Percentiles rank a stretch among this genome's conserved stretches.
These are phyloP conservation scores for Chrysoporthe austroafricana DNA, from an alignment of 2,329 filamentous ascomycete species.

Conservation along the genomic window DNA sequence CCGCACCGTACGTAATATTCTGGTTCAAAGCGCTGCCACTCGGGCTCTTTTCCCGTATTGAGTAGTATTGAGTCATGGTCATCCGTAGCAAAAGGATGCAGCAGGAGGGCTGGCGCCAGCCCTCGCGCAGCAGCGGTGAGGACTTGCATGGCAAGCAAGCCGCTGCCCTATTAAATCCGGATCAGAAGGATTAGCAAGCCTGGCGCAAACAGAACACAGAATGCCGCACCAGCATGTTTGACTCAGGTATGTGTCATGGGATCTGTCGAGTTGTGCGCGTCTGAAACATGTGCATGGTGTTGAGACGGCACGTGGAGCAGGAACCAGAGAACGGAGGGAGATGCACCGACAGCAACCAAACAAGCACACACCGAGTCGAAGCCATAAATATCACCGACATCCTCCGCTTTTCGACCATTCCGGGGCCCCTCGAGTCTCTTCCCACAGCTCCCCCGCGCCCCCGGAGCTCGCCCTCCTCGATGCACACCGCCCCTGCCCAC, in stretches of 20 bases:
- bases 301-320: conserved; percentile 14
- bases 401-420: neutral
- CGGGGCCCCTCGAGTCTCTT: neutral
- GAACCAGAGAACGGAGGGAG: neutral
- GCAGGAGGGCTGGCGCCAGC: no score
- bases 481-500: neutral
- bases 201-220: neutral
- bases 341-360: neutral
- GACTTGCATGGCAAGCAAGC: no score
- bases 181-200: no score
- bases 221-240: neutral
- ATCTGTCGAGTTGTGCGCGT: neutral
- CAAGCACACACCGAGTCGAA: neutral
- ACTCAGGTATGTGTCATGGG: conserved; percentile 13
- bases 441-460: conserved; percentile 3
- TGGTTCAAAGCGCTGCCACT: no score
- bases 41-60: no score
- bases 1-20: no score
- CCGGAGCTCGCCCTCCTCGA: conserved; percentile 14
- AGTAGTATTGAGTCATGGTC: no score
- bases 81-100: no score
- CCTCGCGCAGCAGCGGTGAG: no score
- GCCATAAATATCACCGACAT: neutral
- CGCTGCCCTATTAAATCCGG: neutral
- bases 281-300: conserved; percentile 20